These are phyloP conservation scores for Globisporangium radiosum DNA, from an alignment of 352 stramenopile genomes.

Conservation along the genomic window DNA sequence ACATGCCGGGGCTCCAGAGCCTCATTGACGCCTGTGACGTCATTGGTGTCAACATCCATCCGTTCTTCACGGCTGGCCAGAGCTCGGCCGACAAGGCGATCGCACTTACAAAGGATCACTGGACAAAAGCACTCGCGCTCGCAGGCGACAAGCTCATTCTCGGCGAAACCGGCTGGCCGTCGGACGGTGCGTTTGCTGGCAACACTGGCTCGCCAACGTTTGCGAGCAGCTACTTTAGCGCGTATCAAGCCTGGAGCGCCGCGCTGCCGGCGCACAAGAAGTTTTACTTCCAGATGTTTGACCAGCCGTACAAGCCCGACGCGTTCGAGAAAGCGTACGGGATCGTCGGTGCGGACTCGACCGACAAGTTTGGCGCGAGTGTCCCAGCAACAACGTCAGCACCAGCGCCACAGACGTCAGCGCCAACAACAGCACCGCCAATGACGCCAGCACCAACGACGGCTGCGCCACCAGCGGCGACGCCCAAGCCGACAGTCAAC, in stretches of 20 bases:
- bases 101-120: slow-evolving; percentile 41
- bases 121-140: slow-evolving; percentile 30
- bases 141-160: slow-evolving; percentile 40
- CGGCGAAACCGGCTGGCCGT: slow-evolving; percentile 52
- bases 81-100: slow-evolving; percentile 24
- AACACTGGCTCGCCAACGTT: slow-evolving; percentile 31
- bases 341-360: slow-evolving; percentile 31
- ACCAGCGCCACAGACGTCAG: slow-evolving; percentile 4
- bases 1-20: slow-evolving; percentile 27
- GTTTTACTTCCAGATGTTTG: slow-evolving; percentile 80
- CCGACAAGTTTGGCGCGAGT: slow-evolving; percentile 46
- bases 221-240: slow-evolving; percentile 42
- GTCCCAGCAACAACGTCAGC: slow-evolving; percentile 10
- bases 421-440: slow-evolving; percentile 2
- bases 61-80: slow-evolving; percentile 45
- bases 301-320: slow-evolving; percentile 36
- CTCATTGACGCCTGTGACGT: slow-evolving; percentile 36
- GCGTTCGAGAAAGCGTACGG: slow-evolving; percentile 50
- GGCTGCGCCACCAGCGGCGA: slow-evolving; percentile 3
- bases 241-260: slow-evolving; percentile 53
- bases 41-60: slow-evolving; percentile 51
- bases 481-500: not conserved
- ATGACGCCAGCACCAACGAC: slow-evolving; percentile 6
- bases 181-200: slow-evolving; percentile 19
- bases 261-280: slow-evolving; percentile 36